Percentiles rank a stretch among this genome's conserved stretches.
Conservation (phyloP, 306 rosid species). For the Astragalus glycyphyllos region DNA sequence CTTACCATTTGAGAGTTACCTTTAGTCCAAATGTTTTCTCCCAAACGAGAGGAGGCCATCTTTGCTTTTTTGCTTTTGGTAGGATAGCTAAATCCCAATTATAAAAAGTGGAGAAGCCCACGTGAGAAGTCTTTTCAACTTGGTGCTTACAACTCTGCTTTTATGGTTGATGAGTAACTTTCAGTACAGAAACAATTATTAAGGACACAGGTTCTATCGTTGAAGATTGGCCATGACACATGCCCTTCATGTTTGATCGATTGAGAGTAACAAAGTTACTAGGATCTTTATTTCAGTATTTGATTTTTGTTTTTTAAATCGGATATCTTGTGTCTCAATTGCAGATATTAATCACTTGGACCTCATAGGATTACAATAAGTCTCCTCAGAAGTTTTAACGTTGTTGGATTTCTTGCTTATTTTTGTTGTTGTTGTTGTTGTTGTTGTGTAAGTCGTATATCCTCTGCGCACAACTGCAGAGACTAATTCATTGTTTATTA, state of each 20-base stretch:
- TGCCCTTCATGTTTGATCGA: neutral
- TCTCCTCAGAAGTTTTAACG: too few species aligned
- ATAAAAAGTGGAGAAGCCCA: slow-evolving; percentile 50
- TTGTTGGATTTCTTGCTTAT: too few species aligned
- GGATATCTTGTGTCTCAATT: too few species aligned
- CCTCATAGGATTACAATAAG: too few species aligned
- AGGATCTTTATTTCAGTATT: neutral
- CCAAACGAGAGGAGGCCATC: slow-evolving; percentile 21
- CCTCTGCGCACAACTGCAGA: too few species aligned
- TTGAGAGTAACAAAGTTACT: neutral
- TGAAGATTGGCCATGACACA: neutral
- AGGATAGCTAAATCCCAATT: slow-evolving; percentile 39
- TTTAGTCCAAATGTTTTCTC: slow-evolving; percentile 32
- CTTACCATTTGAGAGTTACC: slow-evolving; percentile 17
- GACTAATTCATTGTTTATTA: too few species aligned
- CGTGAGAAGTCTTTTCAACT: slow-evolving; percentile 45
- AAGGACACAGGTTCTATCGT: slow-evolving; percentile 3
- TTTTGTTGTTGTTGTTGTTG: too few species aligned
- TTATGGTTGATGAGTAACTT: slow-evolving; percentile 51
- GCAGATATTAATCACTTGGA: too few species aligned
- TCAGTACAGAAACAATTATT: slow-evolving; percentile 20
- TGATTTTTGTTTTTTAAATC: neutral
- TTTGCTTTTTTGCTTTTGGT: slow-evolving; percentile 33
- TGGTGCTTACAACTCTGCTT: slow-evolving; percentile 51
- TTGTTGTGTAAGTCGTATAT: too few species aligned